A percentile compares a stretch with the other conserved stretches of the same genome.
These are phyloP conservation scores for Fusarium humuli DNA, from an alignment of 2,329 filamentous ascomycete genomes.

Conservation along the genomic window DNA sequence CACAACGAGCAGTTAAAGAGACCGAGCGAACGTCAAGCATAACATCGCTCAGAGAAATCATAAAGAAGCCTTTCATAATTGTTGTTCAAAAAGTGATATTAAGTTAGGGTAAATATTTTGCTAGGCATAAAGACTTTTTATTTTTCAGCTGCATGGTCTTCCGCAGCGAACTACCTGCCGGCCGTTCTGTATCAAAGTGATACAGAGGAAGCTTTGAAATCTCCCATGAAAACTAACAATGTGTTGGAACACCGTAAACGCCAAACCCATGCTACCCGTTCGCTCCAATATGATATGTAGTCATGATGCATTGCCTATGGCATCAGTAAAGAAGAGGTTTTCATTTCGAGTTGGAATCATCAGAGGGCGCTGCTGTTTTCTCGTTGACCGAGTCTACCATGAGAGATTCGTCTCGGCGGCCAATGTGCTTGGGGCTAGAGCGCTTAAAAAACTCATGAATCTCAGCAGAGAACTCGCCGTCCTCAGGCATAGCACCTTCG, in stretches of 20 bases:
- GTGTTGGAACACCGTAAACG: constrained; percentile 31
- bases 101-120: neutral
- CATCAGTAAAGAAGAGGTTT: neutral
- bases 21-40: neutral
- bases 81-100: neutral
- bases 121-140: neutral
- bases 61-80: neutral
- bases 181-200: neutral
- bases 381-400: constrained; percentile 46
- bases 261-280: constrained; percentile 40
- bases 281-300: constrained; percentile 4
- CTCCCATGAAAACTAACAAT: constrained; percentile 9
- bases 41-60: neutral
- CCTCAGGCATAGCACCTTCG: constrained; percentile 56
- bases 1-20: neutral
- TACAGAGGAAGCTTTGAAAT: constrained; percentile 1
- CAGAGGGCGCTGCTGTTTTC: constrained; percentile 42
- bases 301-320: neutral
- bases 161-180: neutral
- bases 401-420: constrained; percentile 36
- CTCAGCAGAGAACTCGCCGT: constrained; percentile 64
- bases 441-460: constrained; percentile 67
- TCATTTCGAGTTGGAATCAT: constrained; percentile 37
- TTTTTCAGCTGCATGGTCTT: neutral
- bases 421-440: constrained; percentile 50